Evolutionary conservation across 768 basidiomycete species (phyloP).

Genomic region (Polyporus arcularius): DNA sequence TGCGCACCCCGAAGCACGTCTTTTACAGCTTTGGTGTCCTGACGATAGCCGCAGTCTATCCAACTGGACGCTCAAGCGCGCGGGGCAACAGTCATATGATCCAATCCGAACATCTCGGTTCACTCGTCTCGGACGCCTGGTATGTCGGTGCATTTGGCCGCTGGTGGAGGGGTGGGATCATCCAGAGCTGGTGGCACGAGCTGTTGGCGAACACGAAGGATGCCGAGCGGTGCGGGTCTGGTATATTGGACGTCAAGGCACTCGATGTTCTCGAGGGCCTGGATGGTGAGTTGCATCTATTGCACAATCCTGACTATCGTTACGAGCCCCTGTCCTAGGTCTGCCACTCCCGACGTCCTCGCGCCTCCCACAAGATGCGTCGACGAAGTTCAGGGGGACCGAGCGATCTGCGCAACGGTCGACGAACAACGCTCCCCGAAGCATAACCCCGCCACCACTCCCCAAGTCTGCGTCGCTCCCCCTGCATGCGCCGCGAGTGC

Average conservation of each 20-base stretch:
- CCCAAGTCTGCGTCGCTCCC: slow-evolving; percentile 83
- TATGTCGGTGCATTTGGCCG: slow-evolving; percentile 89
- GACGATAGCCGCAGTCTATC: slow-evolving; percentile 79
- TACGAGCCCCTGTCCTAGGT: slow-evolving; percentile 7
- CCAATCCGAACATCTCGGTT: slow-evolving; percentile 8
- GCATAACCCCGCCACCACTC: slow-evolving; percentile 78
- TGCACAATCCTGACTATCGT: background rate
- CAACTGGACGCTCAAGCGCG: slow-evolving; percentile 38
- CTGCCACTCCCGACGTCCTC: slow-evolving; percentile 21
- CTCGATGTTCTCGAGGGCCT: slow-evolving; percentile 69
- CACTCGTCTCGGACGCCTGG: slow-evolving; percentile 66
- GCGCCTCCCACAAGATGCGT: slow-evolving; percentile 23
- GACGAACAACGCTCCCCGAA: slow-evolving; percentile 60
- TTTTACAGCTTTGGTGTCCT: slow-evolving; percentile 87
- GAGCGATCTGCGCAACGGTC: slow-evolving; percentile 25
- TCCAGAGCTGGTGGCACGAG: slow-evolving; percentile 80
- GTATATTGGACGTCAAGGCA: slow-evolving; percentile 74
- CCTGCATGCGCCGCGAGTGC: slow-evolving; percentile 59
- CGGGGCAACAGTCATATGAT: slow-evolving; percentile 17
- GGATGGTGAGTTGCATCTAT: slow-evolving; percentile 52
- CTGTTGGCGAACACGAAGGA: slow-evolving; percentile 63
- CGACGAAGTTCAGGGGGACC: slow-evolving; percentile 42
- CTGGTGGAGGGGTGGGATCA: slow-evolving; percentile 85
- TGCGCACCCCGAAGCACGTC: slow-evolving; percentile 88
- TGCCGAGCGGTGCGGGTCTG: slow-evolving; percentile 75